Base-by-base conservation (phyloP, 345 rosid species). In the Citrus unshiu region DNA sequence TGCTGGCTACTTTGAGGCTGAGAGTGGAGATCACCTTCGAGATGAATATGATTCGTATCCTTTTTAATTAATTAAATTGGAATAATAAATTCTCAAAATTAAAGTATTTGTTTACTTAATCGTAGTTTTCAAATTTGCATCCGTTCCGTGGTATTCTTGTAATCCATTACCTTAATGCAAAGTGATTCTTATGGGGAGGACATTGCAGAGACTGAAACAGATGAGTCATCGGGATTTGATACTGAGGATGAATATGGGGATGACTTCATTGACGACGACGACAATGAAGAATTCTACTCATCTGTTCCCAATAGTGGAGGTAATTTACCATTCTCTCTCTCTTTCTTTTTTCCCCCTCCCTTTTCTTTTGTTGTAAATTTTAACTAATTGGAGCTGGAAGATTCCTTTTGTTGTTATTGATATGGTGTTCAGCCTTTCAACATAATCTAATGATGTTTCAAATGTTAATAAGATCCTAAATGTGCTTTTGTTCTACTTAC, bases 21-120 rank as follows among this genome's bases (percentile, higher is more conserved):
- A 85, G 35, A 90, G 87, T 72, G 88, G 86, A 43, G 88, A 85
- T 76, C 71, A 81, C 35, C 89, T 82, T 37, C 87, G 83, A 14
- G 92, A 91, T 62, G 98, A 89, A 63, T 89, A 81, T 39, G 91
- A 89, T 16, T 84, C 84, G 99, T 96, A 96, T 96, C 98, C 95
- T 90, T 70, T 79, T 79, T 39, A 64, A 51, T 65, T 64, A 7
- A 57, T 79, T 73, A 6, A 10, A 10, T 51, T 54, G 8, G 40
- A 67, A 69, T 74, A 13, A 25, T 73, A 29, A 19, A 30, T 58
- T 74, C 43, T 37, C 12, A 40, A 35, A 35, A 19, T 77, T 72
- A 69, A 0, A 19, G 13, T 37, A 21, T 72, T 69, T 49, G 25
- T 19, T 71, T 19, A 24, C 46, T 68, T 6, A 39, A 59, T 79